Conservation (phyloP, 345 rosid species). For the Bruguiera gymnorhiza region DNA sequence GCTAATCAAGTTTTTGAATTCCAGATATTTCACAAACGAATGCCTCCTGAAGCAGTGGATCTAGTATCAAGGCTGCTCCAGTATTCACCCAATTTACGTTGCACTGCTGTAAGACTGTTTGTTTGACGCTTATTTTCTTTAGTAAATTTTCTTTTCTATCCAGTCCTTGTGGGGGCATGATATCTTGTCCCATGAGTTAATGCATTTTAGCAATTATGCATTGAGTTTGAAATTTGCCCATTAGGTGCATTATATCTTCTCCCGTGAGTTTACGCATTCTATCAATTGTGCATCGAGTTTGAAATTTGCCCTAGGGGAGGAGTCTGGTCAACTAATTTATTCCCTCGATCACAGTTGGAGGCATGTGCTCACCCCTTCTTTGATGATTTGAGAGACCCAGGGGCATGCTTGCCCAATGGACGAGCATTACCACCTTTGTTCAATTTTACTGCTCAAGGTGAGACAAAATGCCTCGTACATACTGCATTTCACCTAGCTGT, state of each 20-base stretch:
- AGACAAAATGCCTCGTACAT: neutral
- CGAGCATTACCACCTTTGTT: slow-evolving; percentile 79
- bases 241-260: neutral
- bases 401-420: slow-evolving; percentile 77
- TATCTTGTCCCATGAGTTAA: neutral
- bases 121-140: neutral
- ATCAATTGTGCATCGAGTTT: neutral
- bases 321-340: neutral
- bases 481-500: neutral
- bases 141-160: neutral
- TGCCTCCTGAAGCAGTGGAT: slow-evolving; percentile 27
- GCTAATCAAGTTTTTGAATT: neutral
- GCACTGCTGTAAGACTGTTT: slow-evolving; percentile 19
- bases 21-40: slow-evolving; percentile 25
- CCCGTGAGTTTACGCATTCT: neutral
- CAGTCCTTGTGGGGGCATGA: neutral
- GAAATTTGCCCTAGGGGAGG: neutral
- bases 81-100: slow-evolving; percentile 24
- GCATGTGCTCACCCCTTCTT: slow-evolving; percentile 99
- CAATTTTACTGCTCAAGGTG: slow-evolving; percentile 93
- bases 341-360: slow-evolving; percentile 56
- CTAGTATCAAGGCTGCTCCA: slow-evolving; percentile 30
- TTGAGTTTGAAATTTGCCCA: neutral
- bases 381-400: slow-evolving; percentile 76
- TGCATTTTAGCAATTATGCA: neutral